These are phyloP conservation scores for Diaporthe nobilis DNA, from an alignment of 2,329 filamentous ascomycete species.

Conservation along the genomic window DNA sequence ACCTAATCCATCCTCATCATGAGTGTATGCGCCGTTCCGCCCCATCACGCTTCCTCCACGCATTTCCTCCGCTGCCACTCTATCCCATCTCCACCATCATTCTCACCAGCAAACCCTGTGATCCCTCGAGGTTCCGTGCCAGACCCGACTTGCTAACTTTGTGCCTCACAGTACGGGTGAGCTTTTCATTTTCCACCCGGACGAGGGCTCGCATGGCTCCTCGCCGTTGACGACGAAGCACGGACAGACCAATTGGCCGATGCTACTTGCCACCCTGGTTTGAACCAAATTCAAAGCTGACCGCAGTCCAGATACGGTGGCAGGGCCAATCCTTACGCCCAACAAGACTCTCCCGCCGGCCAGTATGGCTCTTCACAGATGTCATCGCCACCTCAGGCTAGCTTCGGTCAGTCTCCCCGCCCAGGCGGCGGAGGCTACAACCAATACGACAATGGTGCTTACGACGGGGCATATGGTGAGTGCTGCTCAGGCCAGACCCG, in stretches of 20 bases:
- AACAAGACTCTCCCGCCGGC: constrained; percentile 57
- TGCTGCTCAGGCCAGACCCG: neutral
- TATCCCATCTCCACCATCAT: neutral
- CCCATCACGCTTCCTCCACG: neutral
- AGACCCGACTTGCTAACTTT: constrained; percentile 50
- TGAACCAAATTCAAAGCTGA: constrained; percentile 47
- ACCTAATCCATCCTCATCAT: constrained; percentile 53
- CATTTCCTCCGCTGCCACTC: too few species aligned
- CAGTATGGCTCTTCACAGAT: constrained; percentile 52
- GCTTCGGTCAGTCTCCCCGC: constrained; percentile 40
- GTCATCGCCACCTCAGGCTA: constrained; percentile 23
- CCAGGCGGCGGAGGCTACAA: constrained; percentile 30
- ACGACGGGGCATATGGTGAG: constrained; percentile 31
- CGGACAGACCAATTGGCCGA: neutral
- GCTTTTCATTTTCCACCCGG: constrained; percentile 48
- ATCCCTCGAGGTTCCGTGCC: neutral
- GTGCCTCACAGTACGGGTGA: constrained; percentile 69
- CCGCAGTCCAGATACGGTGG: constrained; percentile 65
- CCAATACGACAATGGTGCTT: constrained; percentile 7
- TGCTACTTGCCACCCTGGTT: neutral
- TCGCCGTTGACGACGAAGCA: neutral
- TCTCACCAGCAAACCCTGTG: too few species aligned
- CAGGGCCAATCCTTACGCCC: constrained; percentile 71
- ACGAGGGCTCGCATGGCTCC: neutral
- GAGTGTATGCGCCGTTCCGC: constrained; percentile 63